Evolutionary conservation across 78 protist species (phyloP).

Genomic region (Dictyostelium purpureum): DNA sequence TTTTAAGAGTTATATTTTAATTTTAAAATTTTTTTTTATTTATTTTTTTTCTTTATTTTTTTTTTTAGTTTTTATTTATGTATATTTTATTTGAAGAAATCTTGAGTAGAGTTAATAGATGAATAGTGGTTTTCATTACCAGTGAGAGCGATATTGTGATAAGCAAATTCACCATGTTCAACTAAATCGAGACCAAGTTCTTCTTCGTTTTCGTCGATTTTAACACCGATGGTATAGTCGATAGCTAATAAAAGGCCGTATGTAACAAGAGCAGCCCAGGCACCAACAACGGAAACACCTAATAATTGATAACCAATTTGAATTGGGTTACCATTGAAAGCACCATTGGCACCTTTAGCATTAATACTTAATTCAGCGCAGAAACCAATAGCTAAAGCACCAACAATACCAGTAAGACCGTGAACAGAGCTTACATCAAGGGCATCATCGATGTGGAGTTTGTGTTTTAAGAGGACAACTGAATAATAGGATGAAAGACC

Average conservation of each 20-base stretch:
- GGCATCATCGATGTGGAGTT: slow-evolving; percentile 84
- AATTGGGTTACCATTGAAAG: slow-evolving; percentile 63
- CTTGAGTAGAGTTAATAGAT: neutral
- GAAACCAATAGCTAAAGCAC: slow-evolving; percentile 81
- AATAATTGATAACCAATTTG: slow-evolving; percentile 58
- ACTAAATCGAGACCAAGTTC: slow-evolving; percentile 69
- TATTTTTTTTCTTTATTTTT: neutral
- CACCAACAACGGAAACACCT: slow-evolving; percentile 69
- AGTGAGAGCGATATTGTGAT: slow-evolving; percentile 33
- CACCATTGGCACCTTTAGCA: slow-evolving; percentile 64
- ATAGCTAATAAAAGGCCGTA: slow-evolving; percentile 10
- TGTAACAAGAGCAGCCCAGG: slow-evolving; percentile 69
- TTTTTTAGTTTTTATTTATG: slow-evolving; percentile 1
- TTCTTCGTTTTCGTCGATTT: slow-evolving; percentile 54
- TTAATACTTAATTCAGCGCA: slow-evolving; percentile 28
- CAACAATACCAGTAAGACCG: slow-evolving; percentile 86
- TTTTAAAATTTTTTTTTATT: neutral
- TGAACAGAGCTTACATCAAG: slow-evolving; percentile 86
- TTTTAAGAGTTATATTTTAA: too few species aligned
- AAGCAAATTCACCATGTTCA: slow-evolving; percentile 79
- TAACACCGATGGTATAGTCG: slow-evolving; percentile 21
- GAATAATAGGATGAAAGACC: slow-evolving; percentile 75
- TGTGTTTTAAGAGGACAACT: slow-evolving; percentile 67
- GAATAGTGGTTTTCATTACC: slow-evolving; percentile 29
- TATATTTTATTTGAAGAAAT: slow-evolving; percentile 22